Evolutionary conservation across 257 asterid species (phyloP).

Genomic region (Petunia axillaris): DNA sequence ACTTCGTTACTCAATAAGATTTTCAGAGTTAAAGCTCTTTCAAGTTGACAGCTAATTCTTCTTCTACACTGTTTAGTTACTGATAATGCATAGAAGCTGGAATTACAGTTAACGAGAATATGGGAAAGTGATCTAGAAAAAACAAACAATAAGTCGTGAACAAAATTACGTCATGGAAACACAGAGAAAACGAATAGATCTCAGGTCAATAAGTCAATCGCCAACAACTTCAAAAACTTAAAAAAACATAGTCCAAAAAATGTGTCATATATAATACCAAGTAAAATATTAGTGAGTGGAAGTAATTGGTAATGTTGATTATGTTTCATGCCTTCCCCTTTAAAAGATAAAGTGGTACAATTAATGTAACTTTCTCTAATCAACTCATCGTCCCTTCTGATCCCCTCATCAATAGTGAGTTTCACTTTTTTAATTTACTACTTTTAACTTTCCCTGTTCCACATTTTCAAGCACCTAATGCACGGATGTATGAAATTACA

Average conservation of each 20-base stretch:
- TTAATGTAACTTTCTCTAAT: neutral
- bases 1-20: neutral
- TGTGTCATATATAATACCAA: neutral
- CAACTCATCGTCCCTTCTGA: neutral
- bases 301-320: neutral
- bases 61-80: neutral
- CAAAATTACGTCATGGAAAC: neutral
- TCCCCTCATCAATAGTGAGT: neutral
- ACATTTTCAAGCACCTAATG: neutral
- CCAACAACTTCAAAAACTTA: neutral
- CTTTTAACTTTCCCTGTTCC: slow-evolving; percentile 23
- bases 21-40: neutral
- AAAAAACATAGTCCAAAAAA: neutral
- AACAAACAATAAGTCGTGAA: neutral
- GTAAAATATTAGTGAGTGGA: neutral
- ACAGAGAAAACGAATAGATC: neutral
- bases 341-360: neutral
- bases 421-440: neutral
- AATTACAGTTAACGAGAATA: neutral
- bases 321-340: slow-evolving; percentile 7
- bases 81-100: neutral
- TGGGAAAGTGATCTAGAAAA: neutral
- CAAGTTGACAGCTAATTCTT: neutral
- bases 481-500: too few species aligned
- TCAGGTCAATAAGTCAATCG: slow-evolving; percentile 18